Base-by-base conservation (phyloP, 2,329 filamentous ascomycete species). In the Didymella segeticola region DNA sequence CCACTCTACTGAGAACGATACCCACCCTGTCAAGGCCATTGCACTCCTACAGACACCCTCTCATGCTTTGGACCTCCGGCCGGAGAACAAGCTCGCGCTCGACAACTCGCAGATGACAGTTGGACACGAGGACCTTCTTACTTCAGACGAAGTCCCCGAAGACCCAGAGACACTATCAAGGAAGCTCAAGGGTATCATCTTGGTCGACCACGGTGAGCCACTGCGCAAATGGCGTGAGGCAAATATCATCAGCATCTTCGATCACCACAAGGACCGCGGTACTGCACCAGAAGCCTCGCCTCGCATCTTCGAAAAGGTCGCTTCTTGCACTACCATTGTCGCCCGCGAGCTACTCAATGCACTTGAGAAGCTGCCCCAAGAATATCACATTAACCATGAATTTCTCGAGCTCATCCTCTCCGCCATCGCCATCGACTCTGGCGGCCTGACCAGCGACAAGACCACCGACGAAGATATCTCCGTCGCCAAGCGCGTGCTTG, bases 301-400 rank as follows among this genome's bases (percentile, higher is more conserved):
- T 2, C 74, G 78, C 19, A 62, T 80, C 51, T 79, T 80, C 48
- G 76, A 80, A 56, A 74, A 64, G 42, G 71, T 74, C 0, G 78
- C 78, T 5, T 77, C 75, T 55, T 80, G 78, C 68, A 79, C 78
- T 1, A 77, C 76, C 3, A 62, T 80, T 6, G 78, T 80, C 1
- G 78, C 78, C 3, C 71, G 78, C 12, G 76, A 79, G 53, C 78
- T 80, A 75, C 74, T 80, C 22, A 70, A 80, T 46, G 78, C 79
- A 58, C 69, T 79, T 2, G 78, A 79, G 57, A 49, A 64, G 17
- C 64, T 80, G 1, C 72, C 75, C 0, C 61, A 77, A 47, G 78
- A 80, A 59, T 80, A 80, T 57, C 78, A 80, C 53, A 68, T 80
- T 69, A 77, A 78, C 5, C 78, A 80, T 53, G 78, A 80, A 60